Conservation (phyloP, 2,329 filamentous ascomycete species). For the Mycosphaerella sp. region DNA sequence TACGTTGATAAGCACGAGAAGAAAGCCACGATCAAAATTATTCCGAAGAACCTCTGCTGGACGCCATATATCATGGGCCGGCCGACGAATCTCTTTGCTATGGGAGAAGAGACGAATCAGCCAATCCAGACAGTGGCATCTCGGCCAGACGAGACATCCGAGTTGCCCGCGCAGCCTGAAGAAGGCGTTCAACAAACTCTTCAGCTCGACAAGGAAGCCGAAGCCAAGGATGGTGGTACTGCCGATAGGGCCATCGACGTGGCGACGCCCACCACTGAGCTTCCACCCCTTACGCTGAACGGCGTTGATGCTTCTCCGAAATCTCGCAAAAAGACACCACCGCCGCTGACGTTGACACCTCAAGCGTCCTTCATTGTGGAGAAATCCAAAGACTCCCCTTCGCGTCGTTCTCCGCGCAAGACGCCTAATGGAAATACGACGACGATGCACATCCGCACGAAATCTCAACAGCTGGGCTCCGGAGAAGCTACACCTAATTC, state of each 20-base stretch:
- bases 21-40: constrained; percentile 80
- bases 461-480: constrained; percentile 14
- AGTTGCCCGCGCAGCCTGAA: constrained; percentile 38
- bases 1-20: constrained; percentile 85
- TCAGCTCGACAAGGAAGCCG: constrained; percentile 13
- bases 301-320: constrained; percentile 17
- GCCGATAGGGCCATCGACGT: not conserved
- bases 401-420: constrained; percentile 30
- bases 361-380: constrained; percentile 25
- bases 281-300: constrained; percentile 18
- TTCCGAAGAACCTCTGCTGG: constrained; percentile 78
- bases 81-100: constrained; percentile 33
- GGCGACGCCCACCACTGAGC: constrained; percentile 19
- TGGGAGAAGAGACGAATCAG: constrained; percentile 35
- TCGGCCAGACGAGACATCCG: constrained; percentile 60
- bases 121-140: constrained; percentile 75
- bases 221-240: constrained; percentile 12
- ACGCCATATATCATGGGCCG: constrained; percentile 96
- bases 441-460: constrained; percentile 10
- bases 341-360: constrained; percentile 25
- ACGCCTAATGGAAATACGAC: constrained; percentile 26
- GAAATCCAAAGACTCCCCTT: constrained; percentile 21
- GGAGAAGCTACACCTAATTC: constrained; percentile 23
- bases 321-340: constrained; percentile 25
- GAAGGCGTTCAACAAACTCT: constrained; percentile 39